Base-by-base conservation (phyloP, 805 yeast genomes). In the Kluyveromyces lactis region DNA sequence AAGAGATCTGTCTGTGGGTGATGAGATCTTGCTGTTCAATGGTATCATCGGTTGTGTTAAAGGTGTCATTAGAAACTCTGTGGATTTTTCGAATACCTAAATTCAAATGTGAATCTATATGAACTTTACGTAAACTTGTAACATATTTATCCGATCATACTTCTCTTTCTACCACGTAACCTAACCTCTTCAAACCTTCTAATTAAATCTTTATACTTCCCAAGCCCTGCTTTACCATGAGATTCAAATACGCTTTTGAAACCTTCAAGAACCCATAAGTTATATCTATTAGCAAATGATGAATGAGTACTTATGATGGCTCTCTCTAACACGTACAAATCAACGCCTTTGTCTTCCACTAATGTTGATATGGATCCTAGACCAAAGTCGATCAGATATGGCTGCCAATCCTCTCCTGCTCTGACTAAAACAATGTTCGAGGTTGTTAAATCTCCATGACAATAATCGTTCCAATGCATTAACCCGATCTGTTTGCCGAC, bases 281-380 rank as follows among this genome's bases (percentile, higher is more conserved):
- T 79, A 56, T 87, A 87, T 31, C 58, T 51, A 1, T 69, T 71
- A 2, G 95, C 70, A 52, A 73, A 74, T 4, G 71, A 69, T 0
- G 97, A 90, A 60, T 92, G 98, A 1, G 98, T 92, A 48, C 95
- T 85, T 23, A 77, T 64, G 15, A 92, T 72, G 0, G 98, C 97
- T 51, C 97, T 68, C 60, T 92, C 98, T 44, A 92, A 63, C 9
- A 92, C 97, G 52, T 92, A 92, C 43, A 92, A 60, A 59, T 92
- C 98, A n/a, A 92, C 98, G 3, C 97, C 97, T 60, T 86, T 87
- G 53, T 90, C 97, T 52, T 92, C 98, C 0, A 83, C 73, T 45
- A 86, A 57, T 1, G 72, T 70, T 0, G 95, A 77, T 42, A 78
- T 78, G 10, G 87, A 77, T 2, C 95, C 83, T 15, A 92, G 68